A percentile compares a stretch with the other conserved stretches of the same genome.
Evolutionary conservation across 2,329 filamentous ascomycete species (phyloP).

Genomic region (Fusarium equiseti): DNA sequence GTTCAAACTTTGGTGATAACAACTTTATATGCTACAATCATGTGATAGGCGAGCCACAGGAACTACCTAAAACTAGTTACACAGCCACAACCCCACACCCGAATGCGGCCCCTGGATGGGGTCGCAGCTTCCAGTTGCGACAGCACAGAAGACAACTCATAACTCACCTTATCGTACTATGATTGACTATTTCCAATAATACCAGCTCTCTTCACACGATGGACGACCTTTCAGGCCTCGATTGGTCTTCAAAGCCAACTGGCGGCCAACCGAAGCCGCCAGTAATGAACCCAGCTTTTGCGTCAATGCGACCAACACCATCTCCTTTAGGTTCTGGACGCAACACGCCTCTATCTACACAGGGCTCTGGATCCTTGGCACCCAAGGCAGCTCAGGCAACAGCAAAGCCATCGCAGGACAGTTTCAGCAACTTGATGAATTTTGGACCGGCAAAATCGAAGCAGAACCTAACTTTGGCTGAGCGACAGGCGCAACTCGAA

Average conservation of each 20-base stretch:
- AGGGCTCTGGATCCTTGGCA: conserved; percentile 58
- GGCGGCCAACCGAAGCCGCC: conserved; percentile 53
- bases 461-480: conserved; percentile 80
- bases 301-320: conserved; percentile 66
- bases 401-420: conserved; percentile 71
- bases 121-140: conserved; percentile 39
- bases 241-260: conserved; percentile 65
- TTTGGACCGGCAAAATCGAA: conserved; percentile 67
- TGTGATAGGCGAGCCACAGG: conserved; percentile 35
- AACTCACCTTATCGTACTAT: conserved; percentile 39
- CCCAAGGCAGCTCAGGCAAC: conserved; percentile 59
- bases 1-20: not conserved
- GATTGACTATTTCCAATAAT: conserved; percentile 44
- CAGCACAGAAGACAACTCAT: conserved; percentile 35
- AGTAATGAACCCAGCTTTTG: conserved; percentile 60
- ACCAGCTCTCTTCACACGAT: conserved; percentile 55
- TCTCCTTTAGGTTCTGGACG: conserved; percentile 67
- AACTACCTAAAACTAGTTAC: not conserved
- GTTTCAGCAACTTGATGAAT: conserved; percentile 81
- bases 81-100: conserved; percentile 45
- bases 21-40: conserved; percentile 12
- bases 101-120: conserved; percentile 43
- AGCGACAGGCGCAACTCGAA: conserved; percentile 77
- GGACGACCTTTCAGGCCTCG: conserved; percentile 72
- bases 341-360: conserved; percentile 67